Percentiles rank a stretch among this genome's conserved stretches.
These are phyloP conservation scores for Ganoderma meredithae DNA, from an alignment of 1,284 basidiomycete species.

Conservation along the genomic window DNA sequence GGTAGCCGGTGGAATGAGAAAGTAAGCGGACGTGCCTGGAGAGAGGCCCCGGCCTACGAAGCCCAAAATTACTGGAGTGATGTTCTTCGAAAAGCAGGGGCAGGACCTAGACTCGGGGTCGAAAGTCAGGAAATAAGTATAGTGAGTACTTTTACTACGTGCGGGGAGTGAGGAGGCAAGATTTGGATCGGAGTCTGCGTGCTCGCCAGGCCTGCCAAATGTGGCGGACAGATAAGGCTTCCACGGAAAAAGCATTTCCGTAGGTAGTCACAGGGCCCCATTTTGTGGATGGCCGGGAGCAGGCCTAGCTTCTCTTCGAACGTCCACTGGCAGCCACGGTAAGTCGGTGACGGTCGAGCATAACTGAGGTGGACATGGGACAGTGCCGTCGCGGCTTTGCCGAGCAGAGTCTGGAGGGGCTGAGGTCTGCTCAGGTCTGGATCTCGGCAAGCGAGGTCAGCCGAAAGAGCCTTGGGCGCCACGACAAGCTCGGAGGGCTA, in stretches of 20 bases:
- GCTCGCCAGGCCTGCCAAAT: conserved; percentile 4
- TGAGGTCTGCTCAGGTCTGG: conserved; percentile 12
- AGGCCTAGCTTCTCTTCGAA: conserved; percentile 5
- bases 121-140: too few relatives aligned
- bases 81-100: too few relatives aligned
- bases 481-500: neutral
- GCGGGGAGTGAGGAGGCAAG: too few relatives aligned
- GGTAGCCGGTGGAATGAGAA: neutral
- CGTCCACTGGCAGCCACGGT: neutral
- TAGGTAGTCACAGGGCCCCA: neutral
- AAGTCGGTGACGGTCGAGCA: too few relatives aligned
- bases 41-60: too few relatives aligned
- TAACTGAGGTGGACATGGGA: neutral
- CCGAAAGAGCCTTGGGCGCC: neutral
- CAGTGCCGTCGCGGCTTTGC: too few relatives aligned
- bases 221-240: neutral
- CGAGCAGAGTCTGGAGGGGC: conserved; percentile 1
- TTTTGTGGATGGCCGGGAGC: neutral
- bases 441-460: conserved; percentile 11
- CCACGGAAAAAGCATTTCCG: neutral
- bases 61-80: too few relatives aligned
- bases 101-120: too few relatives aligned
- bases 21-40: neutral
- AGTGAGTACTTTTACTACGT: too few relatives aligned
- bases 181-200: too few relatives aligned